A percentile compares a stretch with the other conserved stretches of the same genome.
phyloP scores from a whole-genome alignment of 352 stramenopile species.

The Phytophthora uliginosa region DNA sequence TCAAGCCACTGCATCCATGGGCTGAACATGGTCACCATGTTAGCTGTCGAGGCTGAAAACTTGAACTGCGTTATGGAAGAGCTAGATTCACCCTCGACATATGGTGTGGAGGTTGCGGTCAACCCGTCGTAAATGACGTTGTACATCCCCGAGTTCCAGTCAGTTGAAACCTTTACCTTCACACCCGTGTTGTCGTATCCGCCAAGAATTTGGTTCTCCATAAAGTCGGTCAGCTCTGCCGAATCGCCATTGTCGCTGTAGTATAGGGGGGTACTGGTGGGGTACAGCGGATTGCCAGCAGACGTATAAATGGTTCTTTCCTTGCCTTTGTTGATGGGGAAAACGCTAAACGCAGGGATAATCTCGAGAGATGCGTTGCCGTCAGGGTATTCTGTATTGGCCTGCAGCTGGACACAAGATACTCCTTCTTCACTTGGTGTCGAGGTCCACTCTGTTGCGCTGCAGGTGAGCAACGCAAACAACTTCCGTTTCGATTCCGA shows the following conservation, averaged over 20 bases:
- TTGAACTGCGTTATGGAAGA: slow-evolving; percentile 9
- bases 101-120: slow-evolving; percentile 3
- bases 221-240: slow-evolving; percentile 13
- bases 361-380: slow-evolving; percentile 14
- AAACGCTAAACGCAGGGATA: slow-evolving; percentile 3
- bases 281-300: neutral
- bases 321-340: slow-evolving; percentile 3
- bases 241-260: slow-evolving; percentile 24
- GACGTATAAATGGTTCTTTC: neutral
- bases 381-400: neutral
- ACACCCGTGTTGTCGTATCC: slow-evolving; percentile 17
- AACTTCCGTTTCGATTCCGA: slow-evolving; percentile 10
- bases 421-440: neutral
- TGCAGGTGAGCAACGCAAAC: slow-evolving; percentile 13
- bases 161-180: neutral
- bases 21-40: neutral
- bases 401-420: slow-evolving; percentile 17
- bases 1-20: slow-evolving; percentile 1
- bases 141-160: neutral
- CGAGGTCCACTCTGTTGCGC: slow-evolving; percentile 2
- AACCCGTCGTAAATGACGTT: slow-evolving; percentile 17
- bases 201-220: slow-evolving; percentile 23
- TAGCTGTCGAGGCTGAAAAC: neutral
- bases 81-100: neutral
- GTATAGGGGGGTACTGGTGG: neutral